Evolutionary conservation across 1,284 basidiomycete genomes (phyloP).

Genomic region (Heterobasidion irregulare): DNA sequence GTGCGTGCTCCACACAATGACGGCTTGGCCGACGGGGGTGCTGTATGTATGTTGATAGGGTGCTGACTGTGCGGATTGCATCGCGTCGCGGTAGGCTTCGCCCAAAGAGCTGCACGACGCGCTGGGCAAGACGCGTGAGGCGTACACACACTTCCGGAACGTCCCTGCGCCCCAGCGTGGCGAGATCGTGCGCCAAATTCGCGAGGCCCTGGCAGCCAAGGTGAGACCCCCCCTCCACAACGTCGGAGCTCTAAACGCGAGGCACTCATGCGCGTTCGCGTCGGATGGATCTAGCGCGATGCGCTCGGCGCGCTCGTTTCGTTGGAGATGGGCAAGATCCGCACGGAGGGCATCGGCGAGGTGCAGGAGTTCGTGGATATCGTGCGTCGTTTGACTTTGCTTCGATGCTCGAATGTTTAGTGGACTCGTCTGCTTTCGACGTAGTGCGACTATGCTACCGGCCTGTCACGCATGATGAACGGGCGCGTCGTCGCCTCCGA

Average conservation of each 20-base stretch:
- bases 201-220: conserved; percentile 76
- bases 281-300: conserved; percentile 44
- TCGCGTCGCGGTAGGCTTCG: conserved; percentile 37
- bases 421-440: neutral
- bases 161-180: conserved; percentile 85
- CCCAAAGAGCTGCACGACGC: conserved; percentile 59
- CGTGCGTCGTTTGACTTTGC: conserved; percentile 31
- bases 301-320: conserved; percentile 79
- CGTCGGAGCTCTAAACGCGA: neutral
- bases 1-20: conserved; percentile 24
- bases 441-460: conserved; percentile 69
- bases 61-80: neutral
- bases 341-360: conserved; percentile 87
- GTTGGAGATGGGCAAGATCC: conserved; percentile 95
- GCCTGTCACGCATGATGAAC: conserved; percentile 88
- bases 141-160: conserved; percentile 62
- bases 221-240: conserved; percentile 24
- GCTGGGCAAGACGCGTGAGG: conserved; percentile 60
- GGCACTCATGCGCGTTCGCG: neutral
- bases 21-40: neutral
- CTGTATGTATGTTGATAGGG: neutral
- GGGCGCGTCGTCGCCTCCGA: conserved; percentile 82
- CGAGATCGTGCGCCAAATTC: conserved; percentile 82
- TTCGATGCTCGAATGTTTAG: neutral
- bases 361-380: conserved; percentile 95